Evolutionary conservation across 768 basidiomycete genomes (phyloP), one percentile per base, ranked within the genome.

Genomic region (Boletus rex-veris): DNA sequence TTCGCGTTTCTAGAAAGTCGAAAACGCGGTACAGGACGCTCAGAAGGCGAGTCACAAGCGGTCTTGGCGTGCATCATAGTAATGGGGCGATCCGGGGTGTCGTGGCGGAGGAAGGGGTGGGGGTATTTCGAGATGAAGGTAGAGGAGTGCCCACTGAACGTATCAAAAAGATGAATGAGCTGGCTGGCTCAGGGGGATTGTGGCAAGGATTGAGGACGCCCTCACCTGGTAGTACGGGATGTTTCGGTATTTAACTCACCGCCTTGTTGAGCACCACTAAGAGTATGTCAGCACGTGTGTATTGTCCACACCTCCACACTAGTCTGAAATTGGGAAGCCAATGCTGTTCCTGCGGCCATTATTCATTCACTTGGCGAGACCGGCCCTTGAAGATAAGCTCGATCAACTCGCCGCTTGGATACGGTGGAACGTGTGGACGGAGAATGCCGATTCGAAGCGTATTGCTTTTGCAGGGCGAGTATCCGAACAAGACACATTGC

Each of bases 231-330:
- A 35, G 14, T n/a, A 35, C 41, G 18, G 45, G 54, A 36, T 21
- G 35, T 41, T 28, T 24, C 3, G 36, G 57, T 67, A 67, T 66
- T 67, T 67, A 66, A 66, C 64, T 58, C 46, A 41, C 59, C 55
- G 42, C 40, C 30, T 40, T 41, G 51, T 45, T 24, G 39, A 44
- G 35, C 26, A 53, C 45, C 48, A 54, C 35, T 18, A 57, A 38
- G 49, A 9, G 37, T 24, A 42, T 51, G 52, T 52, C 39, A 41
- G 16, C 55, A 60, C 37, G 53, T 39, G 52, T 53, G 66, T 39
- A 59, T 63, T 68, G 44, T 52, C 53, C 64, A 53, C 62, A 48
- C 16, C 26, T 66, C 52, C 62, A 56, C 57, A 44, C 37, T 7
- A 39, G 55, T 53, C 60, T 55, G 47, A 55, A 58, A 48, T 51